These are phyloP conservation scores for Hebeloma cylindrosporum DNA, from an alignment of 768 basidiomycete genomes.

Conservation along the genomic window DNA sequence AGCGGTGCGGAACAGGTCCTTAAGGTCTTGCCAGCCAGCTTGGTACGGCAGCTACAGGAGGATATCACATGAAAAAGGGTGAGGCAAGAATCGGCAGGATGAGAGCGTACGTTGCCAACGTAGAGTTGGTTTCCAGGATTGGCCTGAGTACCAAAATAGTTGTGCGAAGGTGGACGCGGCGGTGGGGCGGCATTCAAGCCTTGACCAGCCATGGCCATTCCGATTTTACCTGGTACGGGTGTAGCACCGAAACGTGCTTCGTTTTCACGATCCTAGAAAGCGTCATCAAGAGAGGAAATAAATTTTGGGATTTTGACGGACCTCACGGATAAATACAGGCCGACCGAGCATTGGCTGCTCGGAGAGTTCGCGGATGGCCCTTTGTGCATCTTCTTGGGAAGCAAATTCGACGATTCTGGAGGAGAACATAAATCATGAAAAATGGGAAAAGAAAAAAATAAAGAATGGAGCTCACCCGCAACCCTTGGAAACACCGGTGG, in stretches of 20 bases:
- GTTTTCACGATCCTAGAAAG: conserved; percentile 86
- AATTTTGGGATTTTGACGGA: conserved; percentile 29
- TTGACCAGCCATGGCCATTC: conserved; percentile 94
- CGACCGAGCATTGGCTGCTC: conserved; percentile 90
- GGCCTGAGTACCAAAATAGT: conserved; percentile 56
- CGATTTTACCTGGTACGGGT: conserved; percentile 94
- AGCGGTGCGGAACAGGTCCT: conserved; percentile 94
- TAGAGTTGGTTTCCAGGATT: conserved; percentile 93
- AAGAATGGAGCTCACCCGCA: conserved; percentile 90
- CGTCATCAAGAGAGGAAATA: conserved; percentile 1
- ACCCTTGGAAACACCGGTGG: conserved; percentile 95
- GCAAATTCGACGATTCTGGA: conserved; percentile 92
- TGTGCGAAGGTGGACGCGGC: conserved; percentile 80
- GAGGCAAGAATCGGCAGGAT: no score
- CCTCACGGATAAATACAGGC: conserved; percentile 96
- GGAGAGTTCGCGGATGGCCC: conserved; percentile 86
- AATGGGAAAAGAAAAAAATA: neutral
- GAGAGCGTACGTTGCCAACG: conserved; percentile 76
- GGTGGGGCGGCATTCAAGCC: conserved; percentile 78
- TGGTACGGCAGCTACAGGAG: conserved; percentile 79
- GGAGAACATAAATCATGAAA: conserved; percentile 15
- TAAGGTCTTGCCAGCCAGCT: conserved; percentile 99
- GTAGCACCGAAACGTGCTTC: conserved; percentile 95
- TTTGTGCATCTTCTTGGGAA: conserved; percentile 84
- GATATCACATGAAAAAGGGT: neutral